Conservation (phyloP, 2,329 filamentous ascomycete genomes). For the Trichoderma semiorbis region DNA sequence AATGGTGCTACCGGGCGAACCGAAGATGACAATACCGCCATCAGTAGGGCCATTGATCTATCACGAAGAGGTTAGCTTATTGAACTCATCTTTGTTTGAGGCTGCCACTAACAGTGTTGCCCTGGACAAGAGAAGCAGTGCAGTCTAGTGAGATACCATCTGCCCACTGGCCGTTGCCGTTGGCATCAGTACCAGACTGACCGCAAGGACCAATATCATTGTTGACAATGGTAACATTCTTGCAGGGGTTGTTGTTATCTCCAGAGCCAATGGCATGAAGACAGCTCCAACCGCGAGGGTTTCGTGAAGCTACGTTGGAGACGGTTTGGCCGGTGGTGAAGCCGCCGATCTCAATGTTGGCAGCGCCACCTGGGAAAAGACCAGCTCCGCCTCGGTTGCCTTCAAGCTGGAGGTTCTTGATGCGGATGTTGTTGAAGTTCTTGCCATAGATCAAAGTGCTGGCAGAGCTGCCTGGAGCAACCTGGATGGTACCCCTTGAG, state of each 20-base stretch:
- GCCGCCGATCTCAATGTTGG: slow-evolving; percentile 29
- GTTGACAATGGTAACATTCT: slow-evolving; percentile 23
- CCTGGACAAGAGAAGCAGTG: slow-evolving; percentile 21
- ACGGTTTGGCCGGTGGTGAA: slow-evolving; percentile 23
- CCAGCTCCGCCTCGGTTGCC: slow-evolving; percentile 25
- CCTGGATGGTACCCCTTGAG: slow-evolving; percentile 24
- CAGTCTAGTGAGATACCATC: slow-evolving; percentile 28
- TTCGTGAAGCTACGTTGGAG: slow-evolving; percentile 21
- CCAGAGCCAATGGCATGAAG: slow-evolving; percentile 27
- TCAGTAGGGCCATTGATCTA: slow-evolving; percentile 26
- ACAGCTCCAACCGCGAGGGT: slow-evolving; percentile 28
- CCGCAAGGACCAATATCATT: slow-evolving; percentile 28
- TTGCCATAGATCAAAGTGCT: slow-evolving; percentile 23
- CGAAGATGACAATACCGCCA: slow-evolving; percentile 28
- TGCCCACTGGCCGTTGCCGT: slow-evolving; percentile 24
- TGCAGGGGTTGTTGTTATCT: slow-evolving; percentile 23
- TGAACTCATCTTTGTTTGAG: no score
- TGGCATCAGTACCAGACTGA: slow-evolving; percentile 22
- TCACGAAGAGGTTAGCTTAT: background rate
- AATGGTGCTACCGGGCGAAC: slow-evolving; percentile 25
- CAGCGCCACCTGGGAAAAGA: slow-evolving; percentile 25
- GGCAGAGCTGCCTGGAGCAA: slow-evolving; percentile 23
- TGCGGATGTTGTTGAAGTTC: slow-evolving; percentile 22
- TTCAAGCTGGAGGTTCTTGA: slow-evolving; percentile 27
- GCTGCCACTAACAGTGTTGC: slow-evolving; percentile 23